Percentiles rank a stretch among this genome's conserved stretches.
phyloP scores from a whole-genome alignment of 345 rosid genomes.

The Abelmoschus esculentus region DNA sequence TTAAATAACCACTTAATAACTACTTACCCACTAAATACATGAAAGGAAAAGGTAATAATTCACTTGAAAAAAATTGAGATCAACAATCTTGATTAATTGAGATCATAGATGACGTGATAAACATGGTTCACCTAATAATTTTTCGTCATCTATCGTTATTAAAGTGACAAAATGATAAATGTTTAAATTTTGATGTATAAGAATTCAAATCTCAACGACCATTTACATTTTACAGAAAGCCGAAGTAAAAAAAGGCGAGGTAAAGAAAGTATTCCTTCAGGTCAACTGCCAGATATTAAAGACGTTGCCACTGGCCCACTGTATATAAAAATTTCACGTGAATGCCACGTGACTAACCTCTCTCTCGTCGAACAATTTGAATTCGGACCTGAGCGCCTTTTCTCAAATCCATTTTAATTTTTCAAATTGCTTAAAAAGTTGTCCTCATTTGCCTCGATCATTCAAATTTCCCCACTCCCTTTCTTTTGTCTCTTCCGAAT shows the following conservation, averaged over 20 bases:
- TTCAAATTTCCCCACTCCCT: constrained; percentile 15
- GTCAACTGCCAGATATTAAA: constrained; percentile 5
- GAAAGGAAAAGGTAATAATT: too few species aligned
- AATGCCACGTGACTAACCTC: constrained; percentile 19
- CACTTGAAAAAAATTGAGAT: too few species aligned
- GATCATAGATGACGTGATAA: too few species aligned
- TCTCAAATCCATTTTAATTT: constrained; percentile 20
- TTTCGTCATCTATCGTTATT: too few species aligned
- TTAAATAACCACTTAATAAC: too few species aligned
- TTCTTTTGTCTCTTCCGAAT: constrained; percentile 3
- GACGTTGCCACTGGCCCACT: not conserved
- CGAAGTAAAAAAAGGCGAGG: too few species aligned
- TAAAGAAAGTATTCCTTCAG: not conserved
- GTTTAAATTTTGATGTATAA: not conserved
- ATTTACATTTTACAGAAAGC: too few species aligned
- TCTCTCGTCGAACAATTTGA: constrained; percentile 27
- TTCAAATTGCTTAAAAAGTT: constrained; percentile 8
- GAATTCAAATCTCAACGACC: not conserved
- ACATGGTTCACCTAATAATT: too few species aligned
- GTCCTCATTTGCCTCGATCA: constrained; percentile 1
- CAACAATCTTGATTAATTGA: too few species aligned
- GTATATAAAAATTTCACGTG: constrained; percentile 21
- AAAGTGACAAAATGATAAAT: not conserved
- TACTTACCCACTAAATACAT: too few species aligned
- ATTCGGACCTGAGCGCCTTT: constrained; percentile 45